Evolutionary conservation across 148 eudicot species (phyloP), one percentile per base, ranked within the genome.

Genomic region (Amaranthus palmeri): DNA sequence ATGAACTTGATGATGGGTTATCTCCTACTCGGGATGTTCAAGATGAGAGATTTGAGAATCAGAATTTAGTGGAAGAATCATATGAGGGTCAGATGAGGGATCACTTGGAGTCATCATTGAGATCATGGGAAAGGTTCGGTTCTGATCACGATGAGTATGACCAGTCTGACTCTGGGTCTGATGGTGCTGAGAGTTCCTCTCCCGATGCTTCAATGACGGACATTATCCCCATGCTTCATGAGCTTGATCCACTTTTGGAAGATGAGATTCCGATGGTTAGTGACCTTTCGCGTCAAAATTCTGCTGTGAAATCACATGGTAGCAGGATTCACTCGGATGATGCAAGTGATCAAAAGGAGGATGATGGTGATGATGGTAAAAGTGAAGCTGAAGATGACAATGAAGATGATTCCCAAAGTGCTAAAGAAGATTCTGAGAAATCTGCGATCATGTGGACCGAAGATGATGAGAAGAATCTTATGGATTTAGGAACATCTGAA

Each of bases 151-250:
- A 72, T 18, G 77, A 69, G 17, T 74, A 76, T 6, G 82, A 83
- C 62, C 85, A 84, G 51, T 81, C 69, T 3, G 88, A 88, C 81
- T 84, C 77, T 69, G 92, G 76, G 40, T 90, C 96, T 61, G 90
- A 86, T 74, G 81, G 86, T 15, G 86, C 84, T 42, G 96, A 90
- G 85, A 88, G 96, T 78, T 90, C 96, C 41, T 88, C 96, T 67
- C 92, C 90, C 7, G 96, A 88, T 74, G 92, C 96, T 59, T 90
- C 96, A 25, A 78, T 88, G 90, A 88, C 92, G 66, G 92, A 88
- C 66, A 90, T 90, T 59, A 81, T 86, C 51, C 96, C 90, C 66
- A 83, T 90, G 92, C 90, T 90, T 56, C 88, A 90, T 83, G 96
- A 90, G 78, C 92, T 90, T 65, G 83, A 90, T 66, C 96, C 92